Evolutionary conservation across 352 stramenopile genomes (phyloP).

Genomic region (Phytophthora palmivora): DNA sequence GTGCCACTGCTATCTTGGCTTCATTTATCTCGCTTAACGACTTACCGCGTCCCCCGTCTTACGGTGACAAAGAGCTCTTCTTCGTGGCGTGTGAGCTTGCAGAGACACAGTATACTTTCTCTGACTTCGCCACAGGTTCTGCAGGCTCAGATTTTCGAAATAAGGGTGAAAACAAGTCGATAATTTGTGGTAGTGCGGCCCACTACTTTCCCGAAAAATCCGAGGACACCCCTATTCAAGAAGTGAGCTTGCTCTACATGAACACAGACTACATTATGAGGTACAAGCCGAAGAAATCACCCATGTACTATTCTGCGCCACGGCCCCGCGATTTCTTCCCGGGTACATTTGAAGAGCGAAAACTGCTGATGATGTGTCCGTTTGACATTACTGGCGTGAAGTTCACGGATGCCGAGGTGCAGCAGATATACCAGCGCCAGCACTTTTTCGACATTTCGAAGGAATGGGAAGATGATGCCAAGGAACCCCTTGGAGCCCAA

Average conservation of each 20-base stretch:
- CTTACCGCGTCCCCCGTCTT: conserved; percentile 37
- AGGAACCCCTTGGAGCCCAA: conserved; percentile 14
- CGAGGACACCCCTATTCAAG: conserved; percentile 19
- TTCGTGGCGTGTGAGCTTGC: conserved; percentile 55
- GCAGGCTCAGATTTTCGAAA: conserved; percentile 40
- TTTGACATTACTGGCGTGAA: conserved; percentile 46
- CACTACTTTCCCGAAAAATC: conserved; percentile 51
- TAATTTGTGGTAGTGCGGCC: conserved; percentile 55
- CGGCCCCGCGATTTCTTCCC: conserved; percentile 45
- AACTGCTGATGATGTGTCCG: conserved; percentile 43
- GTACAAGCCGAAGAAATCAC: conserved; percentile 41
- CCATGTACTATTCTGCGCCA: conserved; percentile 45
- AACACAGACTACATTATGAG: conserved; percentile 60
- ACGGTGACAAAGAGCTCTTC: conserved; percentile 59
- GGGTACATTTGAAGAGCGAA: conserved; percentile 47
- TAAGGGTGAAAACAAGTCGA: conserved; percentile 36
- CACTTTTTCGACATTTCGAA: conserved; percentile 36
- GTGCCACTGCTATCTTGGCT: conserved; percentile 48
- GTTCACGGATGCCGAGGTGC: conserved; percentile 35
- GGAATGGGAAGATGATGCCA: conserved; percentile 34
- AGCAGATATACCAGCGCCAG: conserved; percentile 47
- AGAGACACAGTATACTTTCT: conserved; percentile 49
- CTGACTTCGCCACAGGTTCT: conserved; percentile 46
- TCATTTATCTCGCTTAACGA: conserved; percentile 46
- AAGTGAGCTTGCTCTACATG: conserved; percentile 51